Percentiles rank a stretch among this genome's conserved stretches.
These are phyloP conservation scores for Pseudognaphalium luteoalbum DNA, from an alignment of 129 eudicot species.

Conservation along the genomic window DNA sequence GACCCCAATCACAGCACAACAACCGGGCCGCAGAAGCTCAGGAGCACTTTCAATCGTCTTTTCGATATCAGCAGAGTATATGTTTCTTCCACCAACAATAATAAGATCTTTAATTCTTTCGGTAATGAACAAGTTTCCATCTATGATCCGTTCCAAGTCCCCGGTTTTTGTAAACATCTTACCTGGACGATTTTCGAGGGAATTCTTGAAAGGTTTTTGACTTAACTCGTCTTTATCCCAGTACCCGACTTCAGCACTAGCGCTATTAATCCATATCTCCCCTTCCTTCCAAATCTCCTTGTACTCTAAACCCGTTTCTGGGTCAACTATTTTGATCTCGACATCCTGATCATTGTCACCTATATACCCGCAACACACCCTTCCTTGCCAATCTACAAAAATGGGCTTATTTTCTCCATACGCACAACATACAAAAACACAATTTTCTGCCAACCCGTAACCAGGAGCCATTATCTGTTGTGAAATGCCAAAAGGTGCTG, in stretches of 20 bases:
- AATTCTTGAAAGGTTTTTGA: conserved; percentile 52
- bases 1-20: conserved; percentile 87
- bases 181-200: conserved; percentile 34
- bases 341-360: conserved; percentile 45
- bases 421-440: conserved; percentile 80
- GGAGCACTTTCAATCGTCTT: conserved; percentile 80
- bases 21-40: conserved; percentile 71
- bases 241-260: conserved; percentile 84
- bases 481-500: conserved; percentile 63
- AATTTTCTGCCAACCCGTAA: conserved; percentile 85
- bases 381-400: conserved; percentile 83
- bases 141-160: conserved; percentile 69
- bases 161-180: conserved; percentile 68
- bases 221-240: conserved; percentile 70
- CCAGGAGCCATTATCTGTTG: conserved; percentile 85
- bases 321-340: conserved; percentile 59
- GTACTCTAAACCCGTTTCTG: conserved; percentile 58
- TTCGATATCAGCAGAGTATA: conserved; percentile 76
- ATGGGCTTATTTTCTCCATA: conserved; percentile 75
- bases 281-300: conserved; percentile 65
- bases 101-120: conserved; percentile 87
- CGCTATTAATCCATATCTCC: conserved; percentile 80
- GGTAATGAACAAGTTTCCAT: conserved; percentile 70
- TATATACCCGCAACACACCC: conserved; percentile 79
- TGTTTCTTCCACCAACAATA: conserved; percentile 83